These are phyloP conservation scores for Claviceps spartinae DNA, from an alignment of 2,329 filamentous ascomycete species.

Conservation along the genomic window DNA sequence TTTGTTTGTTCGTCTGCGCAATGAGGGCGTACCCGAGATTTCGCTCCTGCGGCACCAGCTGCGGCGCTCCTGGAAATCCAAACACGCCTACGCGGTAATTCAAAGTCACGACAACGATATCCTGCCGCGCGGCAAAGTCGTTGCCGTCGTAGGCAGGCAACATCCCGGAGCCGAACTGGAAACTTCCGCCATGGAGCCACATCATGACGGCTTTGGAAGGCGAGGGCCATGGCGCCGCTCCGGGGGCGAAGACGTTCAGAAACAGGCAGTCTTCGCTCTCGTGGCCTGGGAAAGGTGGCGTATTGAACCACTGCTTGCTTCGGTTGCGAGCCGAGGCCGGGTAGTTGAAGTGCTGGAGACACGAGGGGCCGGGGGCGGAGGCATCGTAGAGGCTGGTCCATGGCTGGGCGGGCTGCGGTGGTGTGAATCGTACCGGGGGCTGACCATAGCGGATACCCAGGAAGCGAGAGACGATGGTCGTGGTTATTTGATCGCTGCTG, in stretches of 20 bases:
- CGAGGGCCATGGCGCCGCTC: slow-evolving; percentile 1
- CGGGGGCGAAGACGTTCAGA: slow-evolving; percentile 7
- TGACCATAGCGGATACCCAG: slow-evolving; percentile 19
- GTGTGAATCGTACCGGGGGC: slow-evolving; percentile 14
- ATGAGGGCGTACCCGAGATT: neutral
- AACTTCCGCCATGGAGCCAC: slow-evolving; percentile 13
- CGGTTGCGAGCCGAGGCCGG: slow-evolving; percentile 8
- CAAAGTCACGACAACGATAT: slow-evolving; percentile 20
- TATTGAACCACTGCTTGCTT: slow-evolving; percentile 11
- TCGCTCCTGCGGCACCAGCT: neutral
- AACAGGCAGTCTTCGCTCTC: slow-evolving; percentile 12
- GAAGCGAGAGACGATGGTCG: slow-evolving; percentile 6
- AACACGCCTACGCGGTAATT: slow-evolving; percentile 23
- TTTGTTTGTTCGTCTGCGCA: too few relatives aligned
- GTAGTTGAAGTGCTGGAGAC: slow-evolving; percentile 14
- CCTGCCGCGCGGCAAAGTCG: slow-evolving; percentile 2
- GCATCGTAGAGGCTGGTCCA: slow-evolving; percentile 14
- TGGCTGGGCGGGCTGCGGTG: slow-evolving; percentile 8
- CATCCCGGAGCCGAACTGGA: slow-evolving; percentile 7
- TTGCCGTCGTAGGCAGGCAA: slow-evolving; percentile 7
- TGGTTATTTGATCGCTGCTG: neutral
- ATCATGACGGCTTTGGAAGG: slow-evolving; percentile 13
- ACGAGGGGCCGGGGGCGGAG: slow-evolving; percentile 12
- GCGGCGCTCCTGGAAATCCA: slow-evolving; percentile 11
- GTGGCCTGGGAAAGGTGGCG: slow-evolving; percentile 11